Evolutionary conservation across 257 asterid genomes (phyloP).

Genomic region (Dorcoceras hygrometricum): DNA sequence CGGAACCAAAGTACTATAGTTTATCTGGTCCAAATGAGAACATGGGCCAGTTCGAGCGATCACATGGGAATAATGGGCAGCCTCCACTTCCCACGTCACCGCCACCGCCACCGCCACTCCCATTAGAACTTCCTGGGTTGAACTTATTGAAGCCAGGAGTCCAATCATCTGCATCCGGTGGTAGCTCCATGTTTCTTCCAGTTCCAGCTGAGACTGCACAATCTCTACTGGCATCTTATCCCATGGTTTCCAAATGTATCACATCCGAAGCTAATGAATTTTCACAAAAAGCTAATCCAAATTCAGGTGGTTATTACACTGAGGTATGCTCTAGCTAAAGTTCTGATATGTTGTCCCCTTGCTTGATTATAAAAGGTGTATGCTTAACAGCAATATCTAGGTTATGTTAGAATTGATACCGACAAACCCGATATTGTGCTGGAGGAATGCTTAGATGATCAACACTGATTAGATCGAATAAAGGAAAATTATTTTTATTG

Average conservation of each 20-base stretch:
- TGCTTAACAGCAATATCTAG: not conserved
- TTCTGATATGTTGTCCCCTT: conserved; percentile 12
- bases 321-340: conserved; percentile 42
- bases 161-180: conserved; percentile 42
- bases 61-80: conserved; percentile 36
- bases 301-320: conserved; percentile 36
- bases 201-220: conserved; percentile 34
- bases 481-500: not conserved
- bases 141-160: conserved; percentile 34
- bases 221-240: conserved; percentile 40
- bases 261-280: conserved; percentile 29
- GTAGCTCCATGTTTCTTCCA: conserved; percentile 54
- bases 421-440: not conserved
- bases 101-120: conserved; percentile 77
- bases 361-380: not conserved
- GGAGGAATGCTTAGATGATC: not conserved
- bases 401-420: not conserved
- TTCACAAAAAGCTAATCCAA: conserved; percentile 33
- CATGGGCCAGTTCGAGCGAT: conserved; percentile 23
- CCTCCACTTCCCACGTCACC: conserved; percentile 82
- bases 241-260: conserved; percentile 40
- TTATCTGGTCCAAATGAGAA: conserved; percentile 24
- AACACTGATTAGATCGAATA: not conserved
- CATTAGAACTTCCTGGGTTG: conserved; percentile 44
- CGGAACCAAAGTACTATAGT: conserved; percentile 37